Evolutionary conservation across 2,329 filamentous ascomycete genomes (phyloP), one percentile per base, ranked within the genome.

Genomic region (Aureobasidium sp.): DNA sequence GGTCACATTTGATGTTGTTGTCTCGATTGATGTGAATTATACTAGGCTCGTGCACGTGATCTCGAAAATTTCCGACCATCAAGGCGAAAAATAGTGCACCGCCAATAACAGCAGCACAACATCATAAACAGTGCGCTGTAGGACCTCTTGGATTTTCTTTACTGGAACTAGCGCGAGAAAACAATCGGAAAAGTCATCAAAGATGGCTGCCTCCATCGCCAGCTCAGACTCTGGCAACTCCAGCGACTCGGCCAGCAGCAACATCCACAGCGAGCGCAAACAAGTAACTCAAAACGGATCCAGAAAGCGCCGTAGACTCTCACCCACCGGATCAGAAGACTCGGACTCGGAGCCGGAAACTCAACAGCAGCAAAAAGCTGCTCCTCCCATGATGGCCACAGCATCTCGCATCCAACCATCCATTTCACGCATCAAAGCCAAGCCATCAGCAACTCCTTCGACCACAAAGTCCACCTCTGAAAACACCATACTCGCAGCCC

Each of bases 401-500:
- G 37, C 62, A 42, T 45, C 53, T n/a, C 59, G 37, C 25, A 52
- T 52, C 47, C 41, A 47, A 61, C 63, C 57, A 14, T 63, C 63
- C 9, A 42, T 66, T 12, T 68, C 68, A 14, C 63, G 68, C 27
- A 69, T 69, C 63, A 69, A 65, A 58, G 61, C 66, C 12, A 67
- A n/a, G n/a, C n/a, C n/a, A n/a, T n/a, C n/a, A n/a, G n/a, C n/a
- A n/a, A n/a, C n/a, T n/a, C n/a, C n/a, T n/a, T n/a, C n/a, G n/a
- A n/a, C n/a, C n/a, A n/a, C n/a, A n/a, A n/a, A n/a, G n/a, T n/a
- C n/a, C n/a, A n/a, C n/a, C n/a, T n/a, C n/a, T n/a, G n/a, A n/a
- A 29, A 11, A 34, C 1, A 64, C 67, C 1, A 72, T 73, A n/a
- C 63, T 66, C 14, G 64, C 66, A 29, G 68, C 70, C 2, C 69